These are phyloP conservation scores for Escovopsis sp. DNA, from an alignment of 2,329 filamentous ascomycete species.

Conservation along the genomic window DNA sequence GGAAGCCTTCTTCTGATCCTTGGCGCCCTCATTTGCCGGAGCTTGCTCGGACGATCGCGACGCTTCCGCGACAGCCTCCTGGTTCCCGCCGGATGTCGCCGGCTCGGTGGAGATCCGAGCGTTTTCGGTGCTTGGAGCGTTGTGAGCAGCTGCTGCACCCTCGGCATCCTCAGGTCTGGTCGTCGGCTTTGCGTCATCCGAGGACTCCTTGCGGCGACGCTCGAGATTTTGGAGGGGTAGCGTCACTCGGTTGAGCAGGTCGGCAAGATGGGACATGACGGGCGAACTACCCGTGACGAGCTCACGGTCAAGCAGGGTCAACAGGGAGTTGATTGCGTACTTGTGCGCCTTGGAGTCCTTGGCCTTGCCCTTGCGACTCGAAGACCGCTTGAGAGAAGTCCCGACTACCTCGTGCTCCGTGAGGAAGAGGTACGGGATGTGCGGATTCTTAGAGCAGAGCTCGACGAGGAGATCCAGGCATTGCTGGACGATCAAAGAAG, in stretches of 20 bases:
- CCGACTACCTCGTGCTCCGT: constrained; percentile 74
- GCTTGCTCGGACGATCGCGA: constrained; percentile 13
- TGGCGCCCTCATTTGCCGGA: constrained; percentile 10
- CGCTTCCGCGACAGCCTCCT: constrained; percentile 11
- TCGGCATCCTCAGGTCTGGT: constrained; percentile 25
- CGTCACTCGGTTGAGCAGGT: constrained; percentile 76
- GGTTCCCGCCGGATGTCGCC: constrained; percentile 5
- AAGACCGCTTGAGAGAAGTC: constrained; percentile 58
- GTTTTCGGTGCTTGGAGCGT: constrained; percentile 14
- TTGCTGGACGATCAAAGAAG: constrained; percentile 88
- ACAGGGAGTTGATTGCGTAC: constrained; percentile 81
- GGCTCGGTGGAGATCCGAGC: constrained; percentile 14
- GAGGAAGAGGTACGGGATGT: constrained; percentile 82
- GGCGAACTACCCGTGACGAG: constrained; percentile 93
- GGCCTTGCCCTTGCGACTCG: constrained; percentile 71
- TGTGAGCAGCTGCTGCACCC: constrained; percentile 14
- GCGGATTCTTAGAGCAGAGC: constrained; percentile 68
- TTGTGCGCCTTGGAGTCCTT: constrained; percentile 75
- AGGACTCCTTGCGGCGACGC: constrained; percentile 64
- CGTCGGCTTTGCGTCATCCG: constrained; percentile 26
- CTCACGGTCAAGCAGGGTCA: constrained; percentile 80
- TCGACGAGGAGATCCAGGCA: constrained; percentile 76
- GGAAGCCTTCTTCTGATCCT: constrained; percentile 22
- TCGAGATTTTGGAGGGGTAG: constrained; percentile 68
- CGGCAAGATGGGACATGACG: constrained; percentile 88